A percentile compares a stretch with the other conserved stretches of the same genome.
Conservation (phyloP, 768 basidiomycete genomes). For the Inosperma sp. region DNA sequence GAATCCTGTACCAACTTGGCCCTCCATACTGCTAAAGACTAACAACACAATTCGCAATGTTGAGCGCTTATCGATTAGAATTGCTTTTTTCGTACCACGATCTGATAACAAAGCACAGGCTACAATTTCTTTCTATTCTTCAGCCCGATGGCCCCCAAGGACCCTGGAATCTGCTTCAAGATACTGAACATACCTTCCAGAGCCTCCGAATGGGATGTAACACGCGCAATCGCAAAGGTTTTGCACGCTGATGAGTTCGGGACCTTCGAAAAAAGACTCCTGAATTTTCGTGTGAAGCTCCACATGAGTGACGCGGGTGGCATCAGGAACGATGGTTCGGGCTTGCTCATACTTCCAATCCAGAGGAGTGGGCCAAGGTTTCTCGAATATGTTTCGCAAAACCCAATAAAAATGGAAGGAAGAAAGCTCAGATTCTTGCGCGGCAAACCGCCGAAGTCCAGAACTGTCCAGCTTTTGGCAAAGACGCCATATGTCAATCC, state of each 20-base stretch:
- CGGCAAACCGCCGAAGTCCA: conserved; percentile 11
- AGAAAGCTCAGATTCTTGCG: conserved; percentile 40
- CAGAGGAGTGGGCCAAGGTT: conserved; percentile 42
- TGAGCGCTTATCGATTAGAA: conserved; percentile 4
- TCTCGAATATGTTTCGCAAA: conserved; percentile 37
- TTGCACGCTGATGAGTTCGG: conserved; percentile 55
- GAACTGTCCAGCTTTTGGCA: conserved; percentile 33
- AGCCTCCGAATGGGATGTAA: conserved; percentile 52
- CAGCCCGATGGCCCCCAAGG: background rate
- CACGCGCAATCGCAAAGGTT: conserved; percentile 47
- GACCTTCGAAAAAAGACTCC: conserved; percentile 29
- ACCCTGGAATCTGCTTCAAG: conserved; percentile 33
- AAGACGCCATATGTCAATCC: conserved; percentile 57
- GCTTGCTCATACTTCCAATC: conserved; percentile 38
- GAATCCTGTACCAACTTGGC: background rate
- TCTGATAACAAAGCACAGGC: background rate
- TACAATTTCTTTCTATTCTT: background rate
- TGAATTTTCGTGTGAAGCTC: conserved; percentile 63
- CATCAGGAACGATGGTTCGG: conserved; percentile 53
- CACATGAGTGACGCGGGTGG: conserved; percentile 44
- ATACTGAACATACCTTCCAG: conserved; percentile 36
- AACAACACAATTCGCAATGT: background rate
- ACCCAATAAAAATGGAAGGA: conserved; percentile 38
- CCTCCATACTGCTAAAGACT: background rate
- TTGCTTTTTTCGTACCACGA: background rate